phyloP scores from a whole-genome alignment of 352 stramenopile species.

The Phytophthora multivora region DNA sequence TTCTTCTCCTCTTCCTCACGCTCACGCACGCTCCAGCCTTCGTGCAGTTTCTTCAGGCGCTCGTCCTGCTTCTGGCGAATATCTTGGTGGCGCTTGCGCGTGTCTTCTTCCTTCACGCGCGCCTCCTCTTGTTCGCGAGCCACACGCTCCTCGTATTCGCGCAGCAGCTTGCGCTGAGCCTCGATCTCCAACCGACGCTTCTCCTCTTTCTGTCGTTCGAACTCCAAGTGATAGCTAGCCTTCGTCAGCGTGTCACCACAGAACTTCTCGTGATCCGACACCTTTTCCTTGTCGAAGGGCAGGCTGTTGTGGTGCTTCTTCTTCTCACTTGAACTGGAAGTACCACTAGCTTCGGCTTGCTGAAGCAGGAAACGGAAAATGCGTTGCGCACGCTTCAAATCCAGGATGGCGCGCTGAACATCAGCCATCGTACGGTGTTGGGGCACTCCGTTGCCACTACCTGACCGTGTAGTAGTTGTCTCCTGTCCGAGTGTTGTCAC shows the following conservation, averaged over 20 bases:
- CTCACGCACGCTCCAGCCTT: conserved; percentile 85
- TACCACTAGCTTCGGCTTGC: conserved; percentile 52
- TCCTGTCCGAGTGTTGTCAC: conserved; percentile 83
- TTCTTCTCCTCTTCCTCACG: conserved; percentile 85
- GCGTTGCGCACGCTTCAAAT: conserved; percentile 82
- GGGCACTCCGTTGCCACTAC: conserved; percentile 35
- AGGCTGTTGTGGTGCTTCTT: conserved; percentile 70
- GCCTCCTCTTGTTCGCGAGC: conserved; percentile 65
- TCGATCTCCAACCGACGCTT: conserved; percentile 86
- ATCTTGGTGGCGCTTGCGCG: conserved; percentile 62
- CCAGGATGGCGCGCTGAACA: conserved; percentile 86
- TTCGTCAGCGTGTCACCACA: conserved; percentile 87
- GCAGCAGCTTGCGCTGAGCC: conserved; percentile 75
- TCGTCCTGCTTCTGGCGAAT: conserved; percentile 86
- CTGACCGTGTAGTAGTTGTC: conserved; percentile 45
- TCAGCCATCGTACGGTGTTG: conserved; percentile 86
- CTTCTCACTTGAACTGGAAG: conserved; percentile 29
- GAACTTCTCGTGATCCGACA: conserved; percentile 88
- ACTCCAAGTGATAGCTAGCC: conserved; percentile 89
- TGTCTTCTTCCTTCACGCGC: conserved; percentile 58
- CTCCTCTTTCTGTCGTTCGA: conserved; percentile 87
- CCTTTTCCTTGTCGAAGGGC: conserved; percentile 88
- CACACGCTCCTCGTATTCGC: conserved; percentile 82
- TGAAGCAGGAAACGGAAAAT: conserved; percentile 86
- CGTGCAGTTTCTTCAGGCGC: conserved; percentile 77